Base-by-base conservation (phyloP, 176 grass and related monocot genomes). In the Carex cristatella region DNA sequence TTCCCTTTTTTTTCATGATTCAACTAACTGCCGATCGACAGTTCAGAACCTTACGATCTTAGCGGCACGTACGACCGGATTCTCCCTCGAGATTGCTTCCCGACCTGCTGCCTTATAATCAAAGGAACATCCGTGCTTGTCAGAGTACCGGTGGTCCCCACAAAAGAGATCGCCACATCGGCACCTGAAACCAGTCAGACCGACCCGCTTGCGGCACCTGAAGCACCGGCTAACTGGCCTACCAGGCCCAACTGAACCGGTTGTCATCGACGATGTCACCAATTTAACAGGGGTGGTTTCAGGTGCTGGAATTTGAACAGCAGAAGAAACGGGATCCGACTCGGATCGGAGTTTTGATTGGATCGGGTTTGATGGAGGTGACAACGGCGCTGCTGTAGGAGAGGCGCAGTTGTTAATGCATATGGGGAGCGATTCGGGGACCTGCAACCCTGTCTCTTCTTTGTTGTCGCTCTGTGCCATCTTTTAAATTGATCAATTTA, bases 381-480 rank as follows among this genome's bases (percentile, higher is more conserved):
- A 56, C 0, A 84, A 69, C 0, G 88, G 81, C 0, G 92, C 67
- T 10, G 82, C 11, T 7, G 83, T 15, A 10, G 83, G 64, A 0
- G 82, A 59, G 18, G 87, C 91, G 83, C 96, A 99, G 90, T 88
- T 94, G 90, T 99, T 99, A 87, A 91, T 88, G 88, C 96, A 99
- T 78, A 99, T 91, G 60, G 91, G 82, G 48, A 92, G 84, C 55
- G 92, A 88, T 68, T 94, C 91, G 27, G 91, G 72, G 18, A 84
- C 86, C 42, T 88, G 91, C 65, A 98, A 89, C 88, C 92, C 91
- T 88, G 90, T 94, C 86, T 94, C 92, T 88, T 95, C 91, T 85
- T 95, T 93, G 88, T 94, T 95, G 70, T 99, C 93, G 61, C 93
- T 81, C 91, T 95, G 96, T 18, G 93, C 96, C 96, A 99, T 98